Evolutionary conservation across 2,329 filamentous ascomycete genomes (phyloP), one percentile per base, ranked within the genome.

Genomic region (Mycocentrospora acerina): DNA sequence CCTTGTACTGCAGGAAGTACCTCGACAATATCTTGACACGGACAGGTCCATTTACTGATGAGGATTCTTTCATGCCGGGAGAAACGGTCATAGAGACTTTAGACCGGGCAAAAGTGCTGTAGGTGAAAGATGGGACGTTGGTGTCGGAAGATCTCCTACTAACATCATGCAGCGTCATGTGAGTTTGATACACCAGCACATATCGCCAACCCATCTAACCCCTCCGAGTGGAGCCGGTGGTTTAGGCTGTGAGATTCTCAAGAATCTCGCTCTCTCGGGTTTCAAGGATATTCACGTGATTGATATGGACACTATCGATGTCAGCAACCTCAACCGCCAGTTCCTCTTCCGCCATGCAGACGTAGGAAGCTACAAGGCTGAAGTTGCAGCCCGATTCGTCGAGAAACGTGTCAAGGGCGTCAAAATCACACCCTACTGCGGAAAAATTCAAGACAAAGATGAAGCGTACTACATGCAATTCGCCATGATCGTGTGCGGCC

Each of bases 221-320:
- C 39, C 77, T 74, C 76, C 55, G 47, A 96, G 90, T 53, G 93
- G 93, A 41, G 93, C 93, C 42, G 93, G 93, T 46, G 93, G 93
- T 9, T 71, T 98, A 43, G 93, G 93, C 51, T 98, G 93, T 59
- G 93, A 98, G 66, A 95, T 98, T 29, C 75, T 98, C 35, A 98
- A 98, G 74, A 89, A 98, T 60, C 78, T 98, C 24, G 93, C 93
- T 28, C 78, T 98, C 35, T 96, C 91, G 2, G 90, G 90, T 18
- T 98, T 98, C 74, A 94, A 87, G 68, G 82, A 95, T 60, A 96
- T 98, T 53, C 90, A 98, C 73, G 93, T 98, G 42, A 97, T 98
- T 58, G 93, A 98, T 71, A 98, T 98, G 93, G 88, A 98, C 69
- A 98, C 91, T 1, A 98, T 98, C 67, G 93, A 98, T 63, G 91